Conservation (phyloP, 306 rosid species). For the Arachis hypogaea region DNA sequence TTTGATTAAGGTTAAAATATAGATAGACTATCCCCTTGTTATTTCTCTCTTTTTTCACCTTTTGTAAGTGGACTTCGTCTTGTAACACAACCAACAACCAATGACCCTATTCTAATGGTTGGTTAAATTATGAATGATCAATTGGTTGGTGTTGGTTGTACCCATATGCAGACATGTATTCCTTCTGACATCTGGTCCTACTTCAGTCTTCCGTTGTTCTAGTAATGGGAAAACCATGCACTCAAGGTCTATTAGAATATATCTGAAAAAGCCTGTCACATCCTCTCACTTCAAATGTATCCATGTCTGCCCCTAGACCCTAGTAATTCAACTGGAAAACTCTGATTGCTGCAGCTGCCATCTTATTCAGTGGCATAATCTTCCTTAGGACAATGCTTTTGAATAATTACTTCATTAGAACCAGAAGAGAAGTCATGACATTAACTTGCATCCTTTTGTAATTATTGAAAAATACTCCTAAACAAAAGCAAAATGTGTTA, state of each 20-base stretch:
- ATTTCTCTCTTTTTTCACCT: not conserved
- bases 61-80: not conserved
- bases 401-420: no score
- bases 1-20: constrained; percentile 2
- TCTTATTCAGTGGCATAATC: not conserved
- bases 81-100: not conserved
- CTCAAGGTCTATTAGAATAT: not conserved
- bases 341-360: not conserved
- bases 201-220: not conserved
- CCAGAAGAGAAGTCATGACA: no score
- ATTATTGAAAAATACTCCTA: no score
- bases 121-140: not conserved
- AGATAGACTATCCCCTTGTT: not conserved
- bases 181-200: not conserved
- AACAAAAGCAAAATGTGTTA: no score
- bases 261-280: not conserved
- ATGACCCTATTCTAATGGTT: not conserved
- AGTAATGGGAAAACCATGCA: not conserved
- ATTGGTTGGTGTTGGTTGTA: not conserved
- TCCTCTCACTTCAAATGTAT: not conserved
- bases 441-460: no score
- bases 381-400: no score
- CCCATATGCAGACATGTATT: not conserved
- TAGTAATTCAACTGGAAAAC: not conserved
- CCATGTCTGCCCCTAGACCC: not conserved